Evolutionary conservation across 331 rosid genomes (phyloP).

Genomic region (Quercus tomentella): DNA sequence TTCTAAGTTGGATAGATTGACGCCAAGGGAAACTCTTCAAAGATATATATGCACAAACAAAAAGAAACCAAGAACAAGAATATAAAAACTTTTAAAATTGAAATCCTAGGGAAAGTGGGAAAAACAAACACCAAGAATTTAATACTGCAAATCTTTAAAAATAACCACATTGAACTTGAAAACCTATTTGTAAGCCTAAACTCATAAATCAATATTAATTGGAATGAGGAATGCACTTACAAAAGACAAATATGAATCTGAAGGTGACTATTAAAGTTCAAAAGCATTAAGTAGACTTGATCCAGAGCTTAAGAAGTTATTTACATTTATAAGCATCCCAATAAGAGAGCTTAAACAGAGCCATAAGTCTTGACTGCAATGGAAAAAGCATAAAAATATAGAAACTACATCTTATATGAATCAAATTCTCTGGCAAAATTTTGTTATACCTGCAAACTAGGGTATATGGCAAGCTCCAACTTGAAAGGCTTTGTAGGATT

Average conservation of each 20-base stretch:
- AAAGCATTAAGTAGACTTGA: not conserved
- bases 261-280: not conserved
- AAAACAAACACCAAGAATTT: not conserved
- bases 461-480: slow-evolving; percentile 95
- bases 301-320: not conserved
- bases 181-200: not conserved
- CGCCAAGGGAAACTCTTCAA: not conserved
- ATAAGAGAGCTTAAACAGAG: not conserved
- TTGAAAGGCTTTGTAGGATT: slow-evolving; percentile 64
- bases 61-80: not conserved
- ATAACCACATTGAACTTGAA: not conserved
- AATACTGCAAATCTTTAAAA: not conserved
- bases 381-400: not conserved
- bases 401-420: not conserved
- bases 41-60: not conserved
- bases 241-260: not conserved
- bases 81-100: not conserved
- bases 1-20: not conserved
- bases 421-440: not conserved
- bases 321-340: not conserved
- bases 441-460: slow-evolving; percentile 66
- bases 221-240: not conserved
- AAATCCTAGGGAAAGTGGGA: not conserved
- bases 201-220: not conserved
- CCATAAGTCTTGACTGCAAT: not conserved